Base-by-base conservation (phyloP, 768 basidiomycete genomes). In the Suillus placidus region DNA sequence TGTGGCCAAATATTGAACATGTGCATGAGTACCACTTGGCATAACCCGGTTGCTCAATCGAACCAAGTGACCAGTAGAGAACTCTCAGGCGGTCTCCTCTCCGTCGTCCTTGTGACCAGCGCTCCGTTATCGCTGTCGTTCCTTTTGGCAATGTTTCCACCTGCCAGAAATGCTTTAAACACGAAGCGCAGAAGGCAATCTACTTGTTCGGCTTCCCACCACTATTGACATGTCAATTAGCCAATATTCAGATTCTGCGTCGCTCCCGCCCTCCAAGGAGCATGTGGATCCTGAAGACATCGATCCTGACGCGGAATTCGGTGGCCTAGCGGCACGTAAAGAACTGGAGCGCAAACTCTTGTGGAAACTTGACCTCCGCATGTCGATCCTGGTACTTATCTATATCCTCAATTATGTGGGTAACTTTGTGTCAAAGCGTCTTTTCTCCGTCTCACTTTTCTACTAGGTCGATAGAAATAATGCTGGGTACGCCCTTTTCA, bases 401-500 rank as follows among this genome's bases (percentile, higher is more conserved):
- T 79, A 80, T 49, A 78, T 80, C 45, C 61, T 79, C 14, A 80
- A 80, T 68, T 80, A 78, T 45, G 78, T 79, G 54, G 60, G 68
- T 58, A 32, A 18, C 49, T 34, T 60, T 18, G 26, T 10, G 18
- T 57, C 14, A 23, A 58, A 4, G 26, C 18, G 26, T 49, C 42
- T 0, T 2, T 26, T 64, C 61, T 38, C 12, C 35, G 26, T 26
- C 51, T 45, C 34, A 35, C 23, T 10, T 62, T 47, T n/a, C 14
- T 23, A 43, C 14, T 54, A 89, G 84, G 83, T 92, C 63, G 89
- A 92, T 72, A 82, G 89, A 55, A 92, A 91, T 71, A 90, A 90
- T 74, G 88, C 84, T 43, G 77, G 84, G 88, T 89, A 75, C 68
- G 81, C 73, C 16, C 34, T 23, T 65, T 42, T 47, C 30, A 35